phyloP scores from a whole-genome alignment of 331 rosid species.

The Malus hybrid region DNA sequence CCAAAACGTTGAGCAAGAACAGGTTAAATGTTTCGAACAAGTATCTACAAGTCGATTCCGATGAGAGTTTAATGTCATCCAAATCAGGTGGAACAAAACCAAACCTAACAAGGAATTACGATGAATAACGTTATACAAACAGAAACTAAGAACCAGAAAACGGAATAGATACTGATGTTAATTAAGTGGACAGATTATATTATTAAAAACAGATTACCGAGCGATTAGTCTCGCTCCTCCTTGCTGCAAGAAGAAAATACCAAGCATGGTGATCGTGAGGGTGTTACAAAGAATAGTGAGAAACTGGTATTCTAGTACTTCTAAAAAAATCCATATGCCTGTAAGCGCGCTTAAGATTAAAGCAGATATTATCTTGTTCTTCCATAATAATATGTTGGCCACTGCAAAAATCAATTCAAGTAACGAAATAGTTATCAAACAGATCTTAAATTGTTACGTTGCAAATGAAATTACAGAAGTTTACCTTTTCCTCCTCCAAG shows the following conservation, averaged over 20 bases:
- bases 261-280: conserved; percentile 40
- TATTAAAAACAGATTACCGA: conserved; percentile 20
- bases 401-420: conserved; percentile 30
- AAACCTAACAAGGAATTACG: background rate
- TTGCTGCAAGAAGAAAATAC: conserved; percentile 45
- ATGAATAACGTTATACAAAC: background rate
- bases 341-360: conserved; percentile 36
- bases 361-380: conserved; percentile 38
- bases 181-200: too few species aligned
- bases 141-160: background rate
- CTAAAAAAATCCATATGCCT: conserved; percentile 42
- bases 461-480: too few species aligned
- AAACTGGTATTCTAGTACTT: conserved; percentile 51
- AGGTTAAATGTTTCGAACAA: conserved; percentile 22
- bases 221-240: conserved; percentile 35
- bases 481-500: conserved; percentile 60
- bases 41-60: conserved; percentile 27
- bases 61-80: conserved; percentile 25
- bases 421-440: too few species aligned
- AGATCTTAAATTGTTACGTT: too few species aligned
- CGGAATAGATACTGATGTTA: too few species aligned
- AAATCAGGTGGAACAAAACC: background rate
- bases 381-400: conserved; percentile 61
- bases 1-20: conserved; percentile 28
- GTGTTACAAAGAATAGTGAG: conserved; percentile 43